These are phyloP conservation scores for Sugiyamaella marilandica DNA, from an alignment of 805 yeast species.

Conservation along the genomic window DNA sequence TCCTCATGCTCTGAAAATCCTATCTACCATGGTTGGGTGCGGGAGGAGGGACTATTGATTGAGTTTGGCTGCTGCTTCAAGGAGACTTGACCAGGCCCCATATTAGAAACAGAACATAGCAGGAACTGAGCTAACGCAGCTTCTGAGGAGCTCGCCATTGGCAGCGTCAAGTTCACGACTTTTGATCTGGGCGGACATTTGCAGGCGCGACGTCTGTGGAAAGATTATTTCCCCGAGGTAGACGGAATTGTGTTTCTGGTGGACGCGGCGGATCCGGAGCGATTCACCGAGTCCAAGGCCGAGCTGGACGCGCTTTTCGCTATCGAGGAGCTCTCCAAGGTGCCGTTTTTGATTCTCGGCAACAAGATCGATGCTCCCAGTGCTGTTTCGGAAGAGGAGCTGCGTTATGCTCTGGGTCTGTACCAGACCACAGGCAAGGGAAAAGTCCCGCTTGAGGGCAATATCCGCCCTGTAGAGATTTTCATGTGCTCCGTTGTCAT, in stretches of 20 bases:
- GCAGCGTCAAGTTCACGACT: slow-evolving; percentile 93
- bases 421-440: slow-evolving; percentile 89
- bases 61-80: no score
- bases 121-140: slow-evolving; percentile 41
- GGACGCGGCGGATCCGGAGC: slow-evolving; percentile 94
- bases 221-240: slow-evolving; percentile 98
- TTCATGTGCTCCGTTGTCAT: slow-evolving; percentile 97
- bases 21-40: no score
- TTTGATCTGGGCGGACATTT: slow-evolving; percentile 98
- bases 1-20: no score
- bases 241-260: slow-evolving; percentile 95
- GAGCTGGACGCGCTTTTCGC: slow-evolving; percentile 90
- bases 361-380: slow-evolving; percentile 92
- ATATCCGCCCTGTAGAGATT: slow-evolving; percentile 87
- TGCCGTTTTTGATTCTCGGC: slow-evolving; percentile 91
- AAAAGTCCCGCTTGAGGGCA: slow-evolving; percentile 58
- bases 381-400: slow-evolving; percentile 93
- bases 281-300: slow-evolving; percentile 90
- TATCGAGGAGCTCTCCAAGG: slow-evolving; percentile 83
- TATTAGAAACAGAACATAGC: no score
- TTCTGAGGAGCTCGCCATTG: slow-evolving; percentile 95
- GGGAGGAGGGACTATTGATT: no score
- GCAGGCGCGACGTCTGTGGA: slow-evolving; percentile 99
- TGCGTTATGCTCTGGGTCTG: slow-evolving; percentile 84
- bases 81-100: no score